Percentiles rank a stretch among this genome's conserved stretches.
These are phyloP conservation scores for Noccaea bulbosa DNA, from an alignment of 345 rosid species.

Conservation along the genomic window DNA sequence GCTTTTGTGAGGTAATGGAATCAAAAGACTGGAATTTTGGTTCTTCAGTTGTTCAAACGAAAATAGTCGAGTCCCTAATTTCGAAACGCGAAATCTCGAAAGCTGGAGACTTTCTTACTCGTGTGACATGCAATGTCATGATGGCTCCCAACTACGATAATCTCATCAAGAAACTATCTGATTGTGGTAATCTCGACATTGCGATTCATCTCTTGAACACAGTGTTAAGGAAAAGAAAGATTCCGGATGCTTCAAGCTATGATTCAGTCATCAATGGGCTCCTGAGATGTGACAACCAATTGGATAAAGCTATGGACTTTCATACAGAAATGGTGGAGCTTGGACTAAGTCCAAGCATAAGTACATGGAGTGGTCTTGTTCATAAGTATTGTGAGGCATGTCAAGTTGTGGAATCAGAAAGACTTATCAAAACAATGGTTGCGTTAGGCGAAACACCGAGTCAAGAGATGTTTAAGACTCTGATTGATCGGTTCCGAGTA, in stretches of 20 bases:
- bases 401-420: slow-evolving; percentile 58
- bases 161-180: slow-evolving; percentile 60
- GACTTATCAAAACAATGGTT: slow-evolving; percentile 54
- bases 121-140: slow-evolving; percentile 47
- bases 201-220: slow-evolving; percentile 66
- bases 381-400: slow-evolving; percentile 48
- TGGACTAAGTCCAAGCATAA: slow-evolving; percentile 59
- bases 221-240: slow-evolving; percentile 61
- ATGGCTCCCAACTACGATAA: slow-evolving; percentile 48
- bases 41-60: slow-evolving; percentile 54
- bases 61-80: slow-evolving; percentile 54
- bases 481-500: slow-evolving; percentile 53
- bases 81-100: slow-evolving; percentile 48
- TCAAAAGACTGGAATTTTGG: slow-evolving; percentile 52
- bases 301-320: slow-evolving; percentile 61
- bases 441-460: slow-evolving; percentile 60
- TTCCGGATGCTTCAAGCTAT: slow-evolving; percentile 60
- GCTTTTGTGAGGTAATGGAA: slow-evolving; percentile 63
- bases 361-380: slow-evolving; percentile 55
- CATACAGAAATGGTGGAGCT: slow-evolving; percentile 65
- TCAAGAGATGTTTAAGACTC: slow-evolving; percentile 52
- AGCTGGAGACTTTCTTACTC: slow-evolving; percentile 61
- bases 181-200: slow-evolving; percentile 46
- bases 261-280: slow-evolving; percentile 57
- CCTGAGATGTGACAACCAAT: slow-evolving; percentile 44